Conservation (phyloP, 2,329 filamentous ascomycete genomes). For the Drechslera avenae region DNA sequence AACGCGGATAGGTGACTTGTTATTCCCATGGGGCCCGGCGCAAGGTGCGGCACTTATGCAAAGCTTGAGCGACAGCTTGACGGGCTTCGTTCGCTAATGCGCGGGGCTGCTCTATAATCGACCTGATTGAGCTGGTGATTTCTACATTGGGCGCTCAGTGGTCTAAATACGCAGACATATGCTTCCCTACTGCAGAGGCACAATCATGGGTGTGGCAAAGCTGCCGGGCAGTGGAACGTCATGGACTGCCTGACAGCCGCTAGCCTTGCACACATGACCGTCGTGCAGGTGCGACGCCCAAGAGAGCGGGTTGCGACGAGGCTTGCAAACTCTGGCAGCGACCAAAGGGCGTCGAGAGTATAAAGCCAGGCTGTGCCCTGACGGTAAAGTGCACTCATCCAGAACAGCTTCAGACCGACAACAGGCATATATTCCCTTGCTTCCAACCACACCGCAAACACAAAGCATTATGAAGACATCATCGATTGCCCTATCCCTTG, state of each 20-base stretch:
- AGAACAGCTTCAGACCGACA: slow-evolving; percentile 1
- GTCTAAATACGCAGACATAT: slow-evolving; percentile 8
- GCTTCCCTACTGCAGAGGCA: background rate
- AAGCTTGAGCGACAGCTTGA: slow-evolving; percentile 18
- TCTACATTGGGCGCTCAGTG: slow-evolving; percentile 11
- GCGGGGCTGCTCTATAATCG: slow-evolving; percentile 21
- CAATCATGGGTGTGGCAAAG: slow-evolving; percentile 14
- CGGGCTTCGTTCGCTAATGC: slow-evolving; percentile 19
- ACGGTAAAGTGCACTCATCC: background rate
- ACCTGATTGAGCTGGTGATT: slow-evolving; percentile 12
- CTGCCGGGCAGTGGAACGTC: slow-evolving; percentile 15
- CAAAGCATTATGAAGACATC: slow-evolving; percentile 28
- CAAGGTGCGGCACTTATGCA: slow-evolving; percentile 14
- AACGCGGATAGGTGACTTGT: slow-evolving; percentile 2
- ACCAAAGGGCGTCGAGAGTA: slow-evolving; percentile 4
- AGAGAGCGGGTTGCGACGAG: slow-evolving; percentile 6
- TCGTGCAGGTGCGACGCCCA: slow-evolving; percentile 12
- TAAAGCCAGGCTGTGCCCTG: slow-evolving; percentile 4
- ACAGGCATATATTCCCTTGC: background rate
- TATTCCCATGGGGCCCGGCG: slow-evolving; percentile 7
- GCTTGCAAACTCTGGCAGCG: slow-evolving; percentile 6
- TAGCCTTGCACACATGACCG: slow-evolving; percentile 19
- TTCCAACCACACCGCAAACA: background rate
- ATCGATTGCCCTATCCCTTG: slow-evolving; percentile 27
- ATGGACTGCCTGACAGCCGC: slow-evolving; percentile 11